Conservation (phyloP, 768 basidiomycete species). For the Ramaria rubella region DNA sequence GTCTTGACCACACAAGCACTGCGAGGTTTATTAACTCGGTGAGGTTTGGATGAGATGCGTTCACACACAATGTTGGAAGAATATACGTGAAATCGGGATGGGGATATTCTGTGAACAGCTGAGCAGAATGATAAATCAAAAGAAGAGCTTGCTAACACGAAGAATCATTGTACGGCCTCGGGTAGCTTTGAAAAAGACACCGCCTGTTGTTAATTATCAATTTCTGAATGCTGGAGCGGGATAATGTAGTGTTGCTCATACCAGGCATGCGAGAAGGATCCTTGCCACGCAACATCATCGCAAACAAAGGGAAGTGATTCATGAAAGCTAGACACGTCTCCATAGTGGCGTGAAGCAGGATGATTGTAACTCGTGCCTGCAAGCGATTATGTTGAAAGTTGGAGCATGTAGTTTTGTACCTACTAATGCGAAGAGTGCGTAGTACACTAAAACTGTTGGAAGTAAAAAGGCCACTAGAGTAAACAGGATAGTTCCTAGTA, state of each 20-base stretch:
- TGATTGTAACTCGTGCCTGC: constrained; percentile 48
- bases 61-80: constrained; percentile 23
- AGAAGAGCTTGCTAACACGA: background rate
- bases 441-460: constrained; percentile 84
- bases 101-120: constrained; percentile 15
- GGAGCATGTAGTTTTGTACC: constrained; percentile 27
- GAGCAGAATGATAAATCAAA: background rate
- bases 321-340: constrained; percentile 69
- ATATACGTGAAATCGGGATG: constrained; percentile 19
- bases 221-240: background rate
- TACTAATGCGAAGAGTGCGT: constrained; percentile 65
- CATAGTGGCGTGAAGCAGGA: constrained; percentile 54
- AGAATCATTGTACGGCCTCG: background rate
- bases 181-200: constrained; percentile 7
- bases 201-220: constrained; percentile 4
- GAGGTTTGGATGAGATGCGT: background rate
- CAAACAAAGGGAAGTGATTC: constrained; percentile 91
- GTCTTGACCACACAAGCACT: constrained; percentile 21
- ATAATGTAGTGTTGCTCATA: constrained; percentile 21
- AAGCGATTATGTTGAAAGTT: background rate
- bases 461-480: constrained; percentile 74
- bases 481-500: constrained; percentile 91
- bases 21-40: background rate
- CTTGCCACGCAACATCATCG: constrained; percentile 74
- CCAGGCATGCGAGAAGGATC: constrained; percentile 82